Evolutionary conservation across 2,329 filamentous ascomycete genomes (phyloP), one percentile per base, ranked within the genome.

Genomic region (Alternaria longipes): DNA sequence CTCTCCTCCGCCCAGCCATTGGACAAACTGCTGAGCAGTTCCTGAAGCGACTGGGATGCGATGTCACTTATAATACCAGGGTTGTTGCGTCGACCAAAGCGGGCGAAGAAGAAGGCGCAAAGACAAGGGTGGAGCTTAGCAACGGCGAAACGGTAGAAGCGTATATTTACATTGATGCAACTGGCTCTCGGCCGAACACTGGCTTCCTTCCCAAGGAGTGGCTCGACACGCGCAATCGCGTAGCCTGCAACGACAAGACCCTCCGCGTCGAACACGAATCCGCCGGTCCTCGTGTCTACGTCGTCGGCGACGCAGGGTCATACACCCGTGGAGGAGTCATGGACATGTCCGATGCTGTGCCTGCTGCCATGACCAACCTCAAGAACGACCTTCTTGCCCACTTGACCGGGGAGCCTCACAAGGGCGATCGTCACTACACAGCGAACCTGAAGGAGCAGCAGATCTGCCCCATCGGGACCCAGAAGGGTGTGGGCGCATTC

Each of bases 141-240:
- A 83, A 84, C 65, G 86, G 85, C 44, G 79, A 82, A 55, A 80
- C 78, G 4, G 67, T 85, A 59, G 78, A 79, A 0, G 81, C 82
- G 6, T 86, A 88, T 65, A 71, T 86, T 52, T 87, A 85, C 71
- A 83, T 88, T 60, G 81, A 84, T 18, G 84, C 83, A 8, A 84
- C 82, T 1, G 86, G 86, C 18, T 81, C 80, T 9, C 74, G 77
- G 16, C 85, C 85, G 0, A 87, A 86, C 72, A 85, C 82, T 28
- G 76, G 75, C 34, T 88, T 84, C 71, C 77, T 89, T 1, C 85
- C 86, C 2, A 71, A 76, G 14, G 74, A 80, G 3, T 82, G 85
- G 71, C 79, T 88, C 14, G 78, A 82, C 61, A 75, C 75, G n/a
- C 77, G 76, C 51, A 84, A 83, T 41, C 83, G 81, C 67, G 82